phyloP scores from a whole-genome alignment of 2,329 filamentous ascomycete genomes.

The Corniculantispora saksenae region DNA sequence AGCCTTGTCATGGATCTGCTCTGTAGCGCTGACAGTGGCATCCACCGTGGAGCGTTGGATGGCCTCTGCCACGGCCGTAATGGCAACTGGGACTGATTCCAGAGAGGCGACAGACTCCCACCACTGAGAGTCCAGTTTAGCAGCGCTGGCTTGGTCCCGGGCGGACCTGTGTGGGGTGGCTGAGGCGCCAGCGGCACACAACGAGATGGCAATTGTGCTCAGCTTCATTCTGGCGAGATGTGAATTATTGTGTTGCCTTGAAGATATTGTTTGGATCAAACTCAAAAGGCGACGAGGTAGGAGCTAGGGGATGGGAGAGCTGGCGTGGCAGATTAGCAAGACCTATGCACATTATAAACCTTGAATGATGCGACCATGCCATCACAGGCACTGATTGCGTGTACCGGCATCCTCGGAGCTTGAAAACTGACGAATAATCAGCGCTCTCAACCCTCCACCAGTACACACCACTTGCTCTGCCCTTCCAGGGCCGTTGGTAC shows the following conservation, averaged over 20 bases:
- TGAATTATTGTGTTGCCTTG: not conserved
- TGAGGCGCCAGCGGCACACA: slow-evolving; percentile 5
- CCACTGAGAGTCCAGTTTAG: not conserved
- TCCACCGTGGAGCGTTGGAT: slow-evolving; percentile 15
- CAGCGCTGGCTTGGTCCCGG: not conserved
- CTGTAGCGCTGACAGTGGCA: slow-evolving; percentile 10
- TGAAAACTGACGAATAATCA: slow-evolving; percentile 6
- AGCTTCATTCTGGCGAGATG: not conserved
- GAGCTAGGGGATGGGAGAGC: not conserved
- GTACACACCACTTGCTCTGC: not conserved
- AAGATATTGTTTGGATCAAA: not conserved
- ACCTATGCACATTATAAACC: slow-evolving; percentile 1
- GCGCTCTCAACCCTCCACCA: slow-evolving; percentile 1
- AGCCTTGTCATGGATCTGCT: slow-evolving; percentile 15
- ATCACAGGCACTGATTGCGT: slow-evolving; percentile 10
- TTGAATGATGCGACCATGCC: slow-evolving; percentile 17
- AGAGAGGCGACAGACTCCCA: slow-evolving; percentile 4
- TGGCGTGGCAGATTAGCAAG: not conserved
- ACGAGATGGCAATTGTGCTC: slow-evolving; percentile 5
- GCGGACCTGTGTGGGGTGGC: slow-evolving; percentile 5
- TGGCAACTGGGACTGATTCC: not conserved
- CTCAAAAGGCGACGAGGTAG: not conserved
- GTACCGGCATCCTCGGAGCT: not conserved
- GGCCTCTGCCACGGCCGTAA: slow-evolving; percentile 7
- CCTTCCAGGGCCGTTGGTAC: not conserved